Evolutionary conservation across 768 basidiomycete species (phyloP).

Genomic region (Suillus placidus): DNA sequence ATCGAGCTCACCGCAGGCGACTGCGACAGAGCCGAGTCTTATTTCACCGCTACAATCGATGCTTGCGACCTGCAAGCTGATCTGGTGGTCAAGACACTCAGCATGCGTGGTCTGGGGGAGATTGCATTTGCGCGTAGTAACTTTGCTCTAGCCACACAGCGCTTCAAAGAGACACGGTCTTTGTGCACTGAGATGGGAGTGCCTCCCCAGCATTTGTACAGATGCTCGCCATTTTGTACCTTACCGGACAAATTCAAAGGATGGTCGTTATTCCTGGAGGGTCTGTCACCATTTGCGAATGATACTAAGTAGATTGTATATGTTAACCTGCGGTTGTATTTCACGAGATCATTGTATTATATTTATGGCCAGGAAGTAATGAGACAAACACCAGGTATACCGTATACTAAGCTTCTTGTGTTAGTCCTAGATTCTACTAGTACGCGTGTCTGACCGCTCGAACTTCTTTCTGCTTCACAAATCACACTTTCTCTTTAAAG

Average conservation of each 20-base stretch:
- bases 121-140: background rate
- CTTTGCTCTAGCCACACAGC: background rate
- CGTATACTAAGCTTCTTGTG: too few relatives aligned
- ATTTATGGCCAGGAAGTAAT: too few relatives aligned
- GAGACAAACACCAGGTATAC: too few relatives aligned
- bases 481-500: too few relatives aligned
- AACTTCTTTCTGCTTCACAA: too few relatives aligned
- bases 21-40: background rate
- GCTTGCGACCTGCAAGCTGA: background rate
- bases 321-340: too few relatives aligned
- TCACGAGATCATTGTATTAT: too few relatives aligned
- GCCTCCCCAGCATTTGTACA: background rate
- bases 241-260: background rate
- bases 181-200: background rate
- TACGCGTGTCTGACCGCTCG: too few relatives aligned
- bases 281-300: background rate
- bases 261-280: background rate
- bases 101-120: background rate
- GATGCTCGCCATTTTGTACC: background rate
- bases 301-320: too few relatives aligned
- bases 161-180: background rate
- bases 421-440: too few relatives aligned
- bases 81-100: background rate
- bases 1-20: background rate
- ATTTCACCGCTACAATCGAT: background rate